Evolutionary conservation across 225 moss, liverwort and hornwort genomes (phyloP).

Genomic region (Climacium dendroides): DNA sequence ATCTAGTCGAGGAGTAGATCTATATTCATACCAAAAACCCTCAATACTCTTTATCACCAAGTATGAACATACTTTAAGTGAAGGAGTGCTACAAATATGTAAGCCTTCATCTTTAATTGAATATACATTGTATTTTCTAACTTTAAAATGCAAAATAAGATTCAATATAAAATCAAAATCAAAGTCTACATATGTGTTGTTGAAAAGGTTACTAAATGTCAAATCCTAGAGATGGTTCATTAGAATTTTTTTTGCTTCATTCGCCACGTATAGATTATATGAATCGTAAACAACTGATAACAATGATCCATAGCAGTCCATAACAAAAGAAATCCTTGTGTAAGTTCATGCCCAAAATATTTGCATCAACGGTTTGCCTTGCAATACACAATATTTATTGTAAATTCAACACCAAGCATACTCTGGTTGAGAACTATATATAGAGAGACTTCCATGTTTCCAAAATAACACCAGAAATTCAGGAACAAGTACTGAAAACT

Average conservation of each 20-base stretch:
- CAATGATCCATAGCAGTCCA: background rate
- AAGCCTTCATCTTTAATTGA: background rate
- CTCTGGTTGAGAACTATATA: background rate
- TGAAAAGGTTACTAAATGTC: background rate
- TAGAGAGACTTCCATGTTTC: background rate
- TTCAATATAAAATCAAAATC: background rate
- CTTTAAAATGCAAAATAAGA: background rate
- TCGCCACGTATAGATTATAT: too few relatives aligned
- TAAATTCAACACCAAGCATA: background rate
- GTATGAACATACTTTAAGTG: too few relatives aligned
- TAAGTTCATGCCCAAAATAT: too few relatives aligned
- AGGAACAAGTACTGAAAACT: background rate
- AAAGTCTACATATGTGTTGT: background rate
- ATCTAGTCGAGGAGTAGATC: too few relatives aligned
- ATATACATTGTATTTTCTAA: background rate
- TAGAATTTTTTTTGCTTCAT: background rate
- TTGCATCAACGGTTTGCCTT: background rate
- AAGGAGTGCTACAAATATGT: fast-evolving
- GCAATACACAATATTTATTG: background rate
- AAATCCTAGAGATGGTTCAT: background rate
- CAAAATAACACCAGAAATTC: background rate
- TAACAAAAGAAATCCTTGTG: background rate
- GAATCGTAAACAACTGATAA: too few relatives aligned
- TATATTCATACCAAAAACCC: too few relatives aligned
- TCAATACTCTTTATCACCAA: too few relatives aligned